A percentile compares a stretch with the other conserved stretches of the same genome.
phyloP scores from a whole-genome alignment of 1,139 yeast genomes.

The Nakaseomyces kungkrabaensis region DNA sequence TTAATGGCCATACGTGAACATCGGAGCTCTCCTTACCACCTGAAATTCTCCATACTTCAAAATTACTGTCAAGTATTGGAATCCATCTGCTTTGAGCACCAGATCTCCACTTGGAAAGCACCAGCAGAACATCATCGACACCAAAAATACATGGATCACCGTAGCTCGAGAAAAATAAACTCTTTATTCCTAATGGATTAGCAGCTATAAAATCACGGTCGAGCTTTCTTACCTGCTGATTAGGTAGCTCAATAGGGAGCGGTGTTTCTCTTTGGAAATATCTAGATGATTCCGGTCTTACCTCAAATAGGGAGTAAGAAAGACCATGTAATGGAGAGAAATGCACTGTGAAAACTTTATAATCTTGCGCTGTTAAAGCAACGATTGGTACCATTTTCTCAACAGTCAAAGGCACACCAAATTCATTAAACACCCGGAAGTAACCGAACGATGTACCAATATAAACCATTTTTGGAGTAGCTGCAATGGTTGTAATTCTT shows the following conservation, averaged over 20 bases:
- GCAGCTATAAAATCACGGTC: slow-evolving; percentile 13
- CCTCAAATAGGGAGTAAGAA: slow-evolving; percentile 25
- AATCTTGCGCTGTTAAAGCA: slow-evolving; percentile 39
- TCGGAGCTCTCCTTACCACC: slow-evolving; percentile 49
- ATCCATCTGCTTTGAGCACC: slow-evolving; percentile 76
- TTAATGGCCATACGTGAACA: slow-evolving; percentile 77
- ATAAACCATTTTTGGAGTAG: slow-evolving; percentile 40
- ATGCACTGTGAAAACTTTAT: slow-evolving; percentile 24
- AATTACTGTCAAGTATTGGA: slow-evolving; percentile 62
- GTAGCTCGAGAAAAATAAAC: slow-evolving; percentile 72
- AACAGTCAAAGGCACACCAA: slow-evolving; percentile 46
- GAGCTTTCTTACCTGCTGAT: slow-evolving; percentile 1
- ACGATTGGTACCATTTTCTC: slow-evolving; percentile 47
- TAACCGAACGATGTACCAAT: slow-evolving; percentile 51
- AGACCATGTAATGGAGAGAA: slow-evolving; percentile 24
- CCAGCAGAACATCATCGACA: slow-evolving; percentile 60
- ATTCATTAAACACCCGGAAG: slow-evolving; percentile 43
- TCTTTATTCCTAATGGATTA: slow-evolving; percentile 38
- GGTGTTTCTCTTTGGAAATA: slow-evolving; percentile 26
- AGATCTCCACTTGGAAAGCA: slow-evolving; percentile 70
- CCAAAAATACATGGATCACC: slow-evolving; percentile 86
- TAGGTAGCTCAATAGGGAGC: slow-evolving; percentile 22
- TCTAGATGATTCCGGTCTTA: slow-evolving; percentile 26
- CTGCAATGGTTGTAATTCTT: slow-evolving; percentile 41
- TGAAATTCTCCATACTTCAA: slow-evolving; percentile 38